phyloP scores from a whole-genome alignment of 768 basidiomycete genomes.

The Kondoa malvinella region DNA sequence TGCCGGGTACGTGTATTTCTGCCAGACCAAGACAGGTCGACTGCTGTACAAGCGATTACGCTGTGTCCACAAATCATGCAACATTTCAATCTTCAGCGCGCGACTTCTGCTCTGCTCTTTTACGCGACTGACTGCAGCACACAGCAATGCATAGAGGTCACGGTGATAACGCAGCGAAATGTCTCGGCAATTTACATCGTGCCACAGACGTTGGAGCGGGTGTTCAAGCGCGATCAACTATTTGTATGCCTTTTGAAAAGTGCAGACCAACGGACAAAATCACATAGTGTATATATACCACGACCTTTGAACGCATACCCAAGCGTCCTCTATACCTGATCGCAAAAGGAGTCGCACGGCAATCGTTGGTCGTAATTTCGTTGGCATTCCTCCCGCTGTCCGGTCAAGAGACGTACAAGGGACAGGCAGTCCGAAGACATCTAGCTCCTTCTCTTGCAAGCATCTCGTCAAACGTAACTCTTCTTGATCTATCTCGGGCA shows the following conservation, averaged over 20 bases:
- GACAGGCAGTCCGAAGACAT: neutral
- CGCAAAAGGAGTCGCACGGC: neutral
- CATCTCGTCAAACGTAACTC: neutral
- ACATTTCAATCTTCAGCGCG: too few species aligned
- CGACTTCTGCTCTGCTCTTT: too few species aligned
- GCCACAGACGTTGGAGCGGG: neutral
- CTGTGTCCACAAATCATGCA: too few species aligned
- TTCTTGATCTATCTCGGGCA: neutral
- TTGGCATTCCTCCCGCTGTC: neutral
- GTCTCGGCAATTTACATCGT: neutral
- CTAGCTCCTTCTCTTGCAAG: neutral
- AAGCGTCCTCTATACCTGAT: neutral
- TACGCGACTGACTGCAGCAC: too few species aligned
- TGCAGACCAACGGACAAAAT: neutral
- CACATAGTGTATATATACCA: neutral
- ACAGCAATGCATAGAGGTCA: too few species aligned
- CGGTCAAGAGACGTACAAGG: neutral
- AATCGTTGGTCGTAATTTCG: neutral
- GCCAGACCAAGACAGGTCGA: too few species aligned
- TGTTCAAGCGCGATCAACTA: neutral
- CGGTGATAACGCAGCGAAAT: too few species aligned
- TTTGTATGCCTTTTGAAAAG: too few species aligned
- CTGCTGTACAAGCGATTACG: too few species aligned
- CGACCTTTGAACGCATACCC: neutral
- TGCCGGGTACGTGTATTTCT: too few species aligned